These are phyloP conservation scores for Phytopythium cucurbitacearum DNA, from an alignment of 352 stramenopile genomes.

Conservation along the genomic window DNA sequence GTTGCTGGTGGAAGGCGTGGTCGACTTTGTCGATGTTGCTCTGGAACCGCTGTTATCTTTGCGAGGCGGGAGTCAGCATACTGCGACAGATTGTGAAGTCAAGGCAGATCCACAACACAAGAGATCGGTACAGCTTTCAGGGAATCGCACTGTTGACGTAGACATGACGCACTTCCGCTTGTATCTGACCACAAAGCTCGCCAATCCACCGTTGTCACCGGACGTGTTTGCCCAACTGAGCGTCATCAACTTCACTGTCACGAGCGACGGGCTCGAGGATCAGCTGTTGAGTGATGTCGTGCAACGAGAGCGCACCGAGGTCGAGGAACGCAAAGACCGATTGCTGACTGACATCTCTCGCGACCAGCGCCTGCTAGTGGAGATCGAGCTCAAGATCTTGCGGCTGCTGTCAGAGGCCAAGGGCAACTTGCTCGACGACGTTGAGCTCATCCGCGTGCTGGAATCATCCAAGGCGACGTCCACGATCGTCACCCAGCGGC, in stretches of 20 bases:
- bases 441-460: conserved; percentile 70
- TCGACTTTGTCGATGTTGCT: conserved; percentile 42
- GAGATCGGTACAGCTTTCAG: conserved; percentile 7
- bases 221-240: conserved; percentile 92
- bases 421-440: conserved; percentile 90
- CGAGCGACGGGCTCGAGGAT: conserved; percentile 83
- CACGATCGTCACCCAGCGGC: conserved; percentile 39
- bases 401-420: conserved; percentile 79
- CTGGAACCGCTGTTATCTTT: conserved; percentile 53
- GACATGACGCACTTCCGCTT: conserved; percentile 79
- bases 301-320: conserved; percentile 73
- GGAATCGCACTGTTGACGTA: conserved; percentile 62
- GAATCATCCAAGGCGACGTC: conserved; percentile 68
- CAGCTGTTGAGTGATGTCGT: conserved; percentile 90
- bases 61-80: background rate
- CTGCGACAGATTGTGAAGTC: background rate
- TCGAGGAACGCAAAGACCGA: conserved; percentile 83
- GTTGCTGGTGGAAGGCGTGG: conserved; percentile 58
- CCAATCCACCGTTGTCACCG: conserved; percentile 87
- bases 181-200: conserved; percentile 91
- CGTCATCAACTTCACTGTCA: conserved; percentile 94
- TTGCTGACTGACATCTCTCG: conserved; percentile 86
- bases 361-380: conserved; percentile 86
- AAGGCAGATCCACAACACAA: background rate
- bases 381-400: conserved; percentile 91